Conservation (phyloP, 1,284 basidiomycete genomes). For the Ustilago nuda region DNA sequence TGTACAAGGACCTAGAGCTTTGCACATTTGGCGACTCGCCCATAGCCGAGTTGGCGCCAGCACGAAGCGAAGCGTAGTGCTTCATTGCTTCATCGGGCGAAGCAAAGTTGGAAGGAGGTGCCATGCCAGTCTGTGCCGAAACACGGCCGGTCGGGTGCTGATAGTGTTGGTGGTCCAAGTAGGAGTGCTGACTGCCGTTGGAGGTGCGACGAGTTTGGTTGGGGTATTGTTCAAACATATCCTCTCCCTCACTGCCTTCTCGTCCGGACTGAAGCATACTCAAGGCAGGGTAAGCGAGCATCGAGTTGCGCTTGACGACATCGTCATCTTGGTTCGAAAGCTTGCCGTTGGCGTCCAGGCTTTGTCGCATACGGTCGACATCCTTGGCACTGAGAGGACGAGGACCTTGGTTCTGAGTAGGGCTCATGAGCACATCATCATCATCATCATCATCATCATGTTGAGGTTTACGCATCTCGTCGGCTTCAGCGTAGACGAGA, state of each 20-base stretch:
- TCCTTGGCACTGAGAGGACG: constrained; percentile 42
- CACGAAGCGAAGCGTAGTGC: constrained; percentile 61
- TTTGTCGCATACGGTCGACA: constrained; percentile 53
- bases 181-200: constrained; percentile 30
- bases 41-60: constrained; percentile 27
- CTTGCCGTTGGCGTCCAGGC: constrained; percentile 53
- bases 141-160: constrained; percentile 14
- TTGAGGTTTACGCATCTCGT: constrained; percentile 35
- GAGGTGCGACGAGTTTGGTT: constrained; percentile 19
- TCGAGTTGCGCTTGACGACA: constrained; percentile 54
- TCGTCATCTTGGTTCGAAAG: not conserved
- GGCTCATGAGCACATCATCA: constrained; percentile 59
- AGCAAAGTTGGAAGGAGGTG: constrained; percentile 54
- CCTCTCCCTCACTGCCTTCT: constrained; percentile 45
- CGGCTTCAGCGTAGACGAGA: constrained; percentile 44
- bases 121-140: constrained; percentile 58
- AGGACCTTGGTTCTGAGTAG: constrained; percentile 59
- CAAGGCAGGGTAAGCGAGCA: constrained; percentile 60
- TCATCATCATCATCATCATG: constrained; percentile 1
- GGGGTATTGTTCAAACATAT: constrained; percentile 48
- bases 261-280: constrained; percentile 52
- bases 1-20: constrained; percentile 56
- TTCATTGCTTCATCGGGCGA: constrained; percentile 64
- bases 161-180: constrained; percentile 56
- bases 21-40: constrained; percentile 12